phyloP scores from a whole-genome alignment of 2,329 filamentous ascomycete species.

The Epichloe aotearoae region DNA sequence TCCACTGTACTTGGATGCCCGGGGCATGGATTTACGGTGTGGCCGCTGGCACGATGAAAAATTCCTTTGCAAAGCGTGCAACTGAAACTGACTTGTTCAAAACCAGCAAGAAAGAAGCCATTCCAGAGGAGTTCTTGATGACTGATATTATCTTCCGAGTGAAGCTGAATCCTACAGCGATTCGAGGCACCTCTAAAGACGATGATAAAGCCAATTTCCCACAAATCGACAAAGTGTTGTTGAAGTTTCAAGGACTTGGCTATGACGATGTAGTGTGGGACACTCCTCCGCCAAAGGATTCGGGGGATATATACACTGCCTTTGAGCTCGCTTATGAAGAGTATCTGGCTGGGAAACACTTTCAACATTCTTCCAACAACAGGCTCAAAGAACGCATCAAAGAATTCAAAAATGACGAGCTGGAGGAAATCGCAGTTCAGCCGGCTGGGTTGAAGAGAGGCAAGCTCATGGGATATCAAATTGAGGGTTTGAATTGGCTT shows the following conservation, averaged over 20 bases:
- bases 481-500: conserved; percentile 90
- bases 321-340: conserved; percentile 78
- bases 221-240: conserved; percentile 59
- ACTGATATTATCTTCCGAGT: conserved; percentile 84
- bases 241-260: conserved; percentile 85
- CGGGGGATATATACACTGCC: conserved; percentile 55
- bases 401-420: conserved; percentile 51
- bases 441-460: conserved; percentile 63
- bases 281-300: conserved; percentile 54
- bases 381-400: conserved; percentile 55
- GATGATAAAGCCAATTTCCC: conserved; percentile 59
- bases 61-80: conserved; percentile 62
- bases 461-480: conserved; percentile 83
- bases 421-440: conserved; percentile 57
- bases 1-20: conserved; percentile 73
- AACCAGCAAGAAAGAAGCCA: conserved; percentile 61
- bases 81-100: conserved; percentile 44
- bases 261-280: conserved; percentile 94
- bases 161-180: conserved; percentile 35
- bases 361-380: conserved; percentile 40
- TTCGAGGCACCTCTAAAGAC: conserved; percentile 45
- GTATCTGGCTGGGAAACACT: conserved; percentile 67
- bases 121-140: conserved; percentile 75
- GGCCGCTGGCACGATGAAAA: conserved; percentile 49
- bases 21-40: conserved; percentile 80